Base-by-base conservation (phyloP, 306 rosid genomes). In the Casuarina glauca region DNA sequence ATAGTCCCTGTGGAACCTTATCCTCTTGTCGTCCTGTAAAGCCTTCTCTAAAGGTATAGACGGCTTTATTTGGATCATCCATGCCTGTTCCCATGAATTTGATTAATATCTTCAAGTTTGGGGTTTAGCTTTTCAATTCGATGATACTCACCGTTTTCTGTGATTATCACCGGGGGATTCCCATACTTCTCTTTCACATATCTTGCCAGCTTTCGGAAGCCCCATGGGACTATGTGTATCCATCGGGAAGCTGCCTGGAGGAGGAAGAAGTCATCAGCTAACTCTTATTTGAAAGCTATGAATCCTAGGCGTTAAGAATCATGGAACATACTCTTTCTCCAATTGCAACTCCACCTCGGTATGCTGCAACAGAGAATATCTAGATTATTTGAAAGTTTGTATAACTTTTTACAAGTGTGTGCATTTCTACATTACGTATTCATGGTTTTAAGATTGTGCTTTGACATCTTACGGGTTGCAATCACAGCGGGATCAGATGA, bases 211-310 rank as follows among this genome's bases (percentile, higher is more conserved):
- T 89, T 91, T 64, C 92, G 71, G 76, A 94, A 89, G 9, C 98
- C 98, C 98, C 98, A 94, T 54, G 98, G 97, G 4, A 94, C 98
- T 72, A 94, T 91, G 75, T 75, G 94, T 35, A 94, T 43, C 98
- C 98, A 94, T 69, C 80, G 63, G 62, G 97, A 94, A 75, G 96
- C 95, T 64, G 95, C 97, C 97, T 94, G 80, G 82, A 81, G 80
- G 78, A 70, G 74, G 26, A 64, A 69, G 19, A 81, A 36, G 13
- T 19, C 6, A 53, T 73, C 48, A 78, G 62, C 73, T 35, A 12
- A 58, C 87, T 75, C 57, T 72, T 70, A 58, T 69, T 60, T 71
- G 64, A 48, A 79, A 76, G 43, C 36, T 61, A 45, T 61, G 39
- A 79, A 62, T 74, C 77, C 35, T 69, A 75, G 72, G 69, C 35